A percentile compares a stretch with the other conserved stretches of the same genome.
Evolutionary conservation across 257 asterid genomes (phyloP).

Genomic region (Fraxinus excelsior): DNA sequence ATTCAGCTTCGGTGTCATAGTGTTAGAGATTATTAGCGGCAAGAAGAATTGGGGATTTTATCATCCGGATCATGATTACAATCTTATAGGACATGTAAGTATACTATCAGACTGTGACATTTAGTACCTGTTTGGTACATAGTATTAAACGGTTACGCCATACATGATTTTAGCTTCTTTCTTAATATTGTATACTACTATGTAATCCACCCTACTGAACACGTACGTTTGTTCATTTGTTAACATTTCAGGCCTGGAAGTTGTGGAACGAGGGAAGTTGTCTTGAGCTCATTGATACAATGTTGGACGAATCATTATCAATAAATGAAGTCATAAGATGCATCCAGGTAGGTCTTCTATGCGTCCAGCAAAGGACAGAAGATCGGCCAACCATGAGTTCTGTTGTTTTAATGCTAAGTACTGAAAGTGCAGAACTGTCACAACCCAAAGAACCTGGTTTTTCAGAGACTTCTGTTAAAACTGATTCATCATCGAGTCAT

Average conservation of each 20-base stretch:
- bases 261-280: conserved; percentile 43
- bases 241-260: conserved; percentile 41
- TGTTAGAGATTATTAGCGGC: conserved; percentile 49
- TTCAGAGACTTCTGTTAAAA: conserved; percentile 32
- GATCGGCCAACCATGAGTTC: conserved; percentile 50
- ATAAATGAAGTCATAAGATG: conserved; percentile 34
- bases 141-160: neutral
- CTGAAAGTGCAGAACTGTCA: conserved; percentile 35
- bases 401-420: conserved; percentile 45
- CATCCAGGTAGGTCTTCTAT: conserved; percentile 50
- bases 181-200: no score
- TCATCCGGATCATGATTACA: conserved; percentile 31
- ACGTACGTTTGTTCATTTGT: neutral
- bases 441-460: conserved; percentile 54
- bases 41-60: conserved; percentile 46
- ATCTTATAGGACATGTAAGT: conserved; percentile 55
- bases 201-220: neutral
- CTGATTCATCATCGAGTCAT: conserved; percentile 34
- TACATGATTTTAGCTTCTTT: no score
- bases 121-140: neutral
- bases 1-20: conserved; percentile 56
- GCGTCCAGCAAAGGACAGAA: conserved; percentile 52
- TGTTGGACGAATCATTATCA: conserved; percentile 18
- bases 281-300: conserved; percentile 33
- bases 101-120: neutral